Evolutionary conservation across 495 filamentous ascomycete species (phyloP).

Genomic region (Letharia columbiana): DNA sequence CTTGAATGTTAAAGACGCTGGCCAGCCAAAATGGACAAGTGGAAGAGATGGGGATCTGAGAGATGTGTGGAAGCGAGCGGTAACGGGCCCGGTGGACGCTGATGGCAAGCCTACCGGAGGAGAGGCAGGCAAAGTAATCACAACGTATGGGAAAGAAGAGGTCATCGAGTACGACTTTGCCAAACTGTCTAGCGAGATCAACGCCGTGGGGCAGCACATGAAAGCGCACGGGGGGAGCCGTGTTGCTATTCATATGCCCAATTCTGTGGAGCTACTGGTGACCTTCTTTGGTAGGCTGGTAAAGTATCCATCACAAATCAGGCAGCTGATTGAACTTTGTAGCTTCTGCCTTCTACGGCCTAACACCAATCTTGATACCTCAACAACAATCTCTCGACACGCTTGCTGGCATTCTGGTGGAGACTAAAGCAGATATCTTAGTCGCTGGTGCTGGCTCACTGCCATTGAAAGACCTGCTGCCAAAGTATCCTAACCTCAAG

Average conservation of each 20-base stretch:
- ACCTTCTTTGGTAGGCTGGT: slow-evolving; percentile 51
- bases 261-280: slow-evolving; percentile 80
- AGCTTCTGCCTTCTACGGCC: slow-evolving; percentile 71
- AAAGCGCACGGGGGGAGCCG: slow-evolving; percentile 57
- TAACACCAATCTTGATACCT: slow-evolving; percentile 75
- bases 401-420: slow-evolving; percentile 59
- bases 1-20: slow-evolving; percentile 75
- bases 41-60: slow-evolving; percentile 84
- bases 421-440: slow-evolving; percentile 65
- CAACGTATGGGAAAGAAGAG: slow-evolving; percentile 66
- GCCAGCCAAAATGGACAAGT: slow-evolving; percentile 68
- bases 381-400: slow-evolving; percentile 61
- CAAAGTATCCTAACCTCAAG: slow-evolving; percentile 58
- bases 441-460: slow-evolving; percentile 82
- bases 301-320: slow-evolving; percentile 23
- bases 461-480: slow-evolving; percentile 63
- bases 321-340: slow-evolving; percentile 19
- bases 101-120: slow-evolving; percentile 51
- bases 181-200: slow-evolving; percentile 76
- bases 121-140: slow-evolving; percentile 66
- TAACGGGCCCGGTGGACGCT: slow-evolving; percentile 52
- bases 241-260: slow-evolving; percentile 85
- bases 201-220: slow-evolving; percentile 72
- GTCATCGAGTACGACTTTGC: slow-evolving; percentile 61
- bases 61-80: slow-evolving; percentile 79